A percentile compares a stretch with the other conserved stretches of the same genome.
These are phyloP conservation scores for Candida koratica DNA, from an alignment of 805 yeast genomes.

Conservation along the genomic window DNA sequence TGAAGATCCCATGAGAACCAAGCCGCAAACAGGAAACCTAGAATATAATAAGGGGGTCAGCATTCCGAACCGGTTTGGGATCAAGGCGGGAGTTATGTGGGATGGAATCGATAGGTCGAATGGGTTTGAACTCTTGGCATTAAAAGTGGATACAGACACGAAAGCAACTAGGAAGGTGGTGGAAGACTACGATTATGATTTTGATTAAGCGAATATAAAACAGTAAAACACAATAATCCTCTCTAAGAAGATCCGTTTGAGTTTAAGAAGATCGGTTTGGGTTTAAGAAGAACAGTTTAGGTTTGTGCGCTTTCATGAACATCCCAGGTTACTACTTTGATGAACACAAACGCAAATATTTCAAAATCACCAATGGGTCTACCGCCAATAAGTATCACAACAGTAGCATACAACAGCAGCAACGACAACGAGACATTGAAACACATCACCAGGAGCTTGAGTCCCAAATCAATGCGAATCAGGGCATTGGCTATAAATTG, in stretches of 20 bases:
- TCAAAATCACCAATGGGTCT: conserved; percentile 32
- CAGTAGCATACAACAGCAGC: conserved; percentile 22
- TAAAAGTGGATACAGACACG: conserved; percentile 34
- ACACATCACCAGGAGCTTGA: conserved; percentile 3
- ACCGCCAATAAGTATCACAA: conserved; percentile 23
- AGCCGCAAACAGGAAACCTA: background rate
- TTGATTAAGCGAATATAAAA: no score
- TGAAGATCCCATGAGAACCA: conserved; percentile 14
- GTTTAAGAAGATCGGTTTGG: no score
- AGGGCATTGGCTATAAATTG: conserved; percentile 9
- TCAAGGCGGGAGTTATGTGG: conserved; percentile 82
- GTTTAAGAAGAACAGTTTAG: no score
- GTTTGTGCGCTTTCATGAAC: no score
- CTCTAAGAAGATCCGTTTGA: no score
- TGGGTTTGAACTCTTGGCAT: conserved; percentile 72
- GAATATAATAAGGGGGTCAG: conserved; percentile 34
- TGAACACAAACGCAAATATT: conserved; percentile 24
- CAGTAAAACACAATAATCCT: no score
- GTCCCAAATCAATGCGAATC: conserved; percentile 6
- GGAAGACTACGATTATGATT: conserved; percentile 19
- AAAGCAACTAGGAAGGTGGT: conserved; percentile 26
- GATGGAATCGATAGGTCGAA: conserved; percentile 82
- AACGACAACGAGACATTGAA: conserved; percentile 16
- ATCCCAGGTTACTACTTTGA: conserved; percentile 36
- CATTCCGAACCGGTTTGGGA: conserved; percentile 69